Evolutionary conservation across 2,329 filamentous ascomycete species (phyloP).

Genomic region (Aureobasidium musti): DNA sequence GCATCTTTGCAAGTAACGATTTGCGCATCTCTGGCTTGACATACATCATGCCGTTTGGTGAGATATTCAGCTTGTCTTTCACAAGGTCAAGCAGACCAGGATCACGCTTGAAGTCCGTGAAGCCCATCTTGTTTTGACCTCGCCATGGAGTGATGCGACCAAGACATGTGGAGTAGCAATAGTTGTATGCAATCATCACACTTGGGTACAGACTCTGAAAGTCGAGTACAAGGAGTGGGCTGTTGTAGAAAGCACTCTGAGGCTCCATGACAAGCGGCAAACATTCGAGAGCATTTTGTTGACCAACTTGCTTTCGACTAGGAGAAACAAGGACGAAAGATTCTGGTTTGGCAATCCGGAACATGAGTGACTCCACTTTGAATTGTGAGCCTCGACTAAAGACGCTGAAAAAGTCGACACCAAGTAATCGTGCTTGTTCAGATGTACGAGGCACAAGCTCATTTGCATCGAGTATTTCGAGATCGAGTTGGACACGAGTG

Average conservation of each 20-base stretch:
- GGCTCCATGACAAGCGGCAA: slow-evolving; percentile 97
- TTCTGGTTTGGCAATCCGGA: slow-evolving; percentile 95
- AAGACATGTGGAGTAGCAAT: slow-evolving; percentile 96
- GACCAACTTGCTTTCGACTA: slow-evolving; percentile 85
- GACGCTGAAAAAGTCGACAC: slow-evolving; percentile 95
- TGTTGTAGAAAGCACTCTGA: slow-evolving; percentile 89
- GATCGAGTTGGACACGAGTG: slow-evolving; percentile 72
- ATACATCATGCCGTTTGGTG: slow-evolving; percentile 97
- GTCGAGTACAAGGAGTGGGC: slow-evolving; percentile 85
- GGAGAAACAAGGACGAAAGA: slow-evolving; percentile 90
- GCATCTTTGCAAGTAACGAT: slow-evolving; percentile 92
- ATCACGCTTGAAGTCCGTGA: slow-evolving; percentile 80
- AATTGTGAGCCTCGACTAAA: slow-evolving; percentile 94
- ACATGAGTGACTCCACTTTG: slow-evolving; percentile 99
- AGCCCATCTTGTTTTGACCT: slow-evolving; percentile 93
- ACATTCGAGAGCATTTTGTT: slow-evolving; percentile 92
- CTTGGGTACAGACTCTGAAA: slow-evolving; percentile 97
- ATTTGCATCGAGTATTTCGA: slow-evolving; percentile 89
- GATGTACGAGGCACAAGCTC: slow-evolving; percentile 86
- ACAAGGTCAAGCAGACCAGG: slow-evolving; percentile 73
- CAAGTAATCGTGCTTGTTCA: slow-evolving; percentile 88
- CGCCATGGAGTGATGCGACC: slow-evolving; percentile 84
- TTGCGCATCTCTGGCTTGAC: slow-evolving; percentile 81
- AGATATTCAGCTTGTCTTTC: slow-evolving; percentile 83
- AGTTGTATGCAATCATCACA: slow-evolving; percentile 99